Percentiles rank a stretch among this genome's conserved stretches.
Evolutionary conservation across 306 rosid species (phyloP).

Genomic region (Cucumis melo): DNA sequence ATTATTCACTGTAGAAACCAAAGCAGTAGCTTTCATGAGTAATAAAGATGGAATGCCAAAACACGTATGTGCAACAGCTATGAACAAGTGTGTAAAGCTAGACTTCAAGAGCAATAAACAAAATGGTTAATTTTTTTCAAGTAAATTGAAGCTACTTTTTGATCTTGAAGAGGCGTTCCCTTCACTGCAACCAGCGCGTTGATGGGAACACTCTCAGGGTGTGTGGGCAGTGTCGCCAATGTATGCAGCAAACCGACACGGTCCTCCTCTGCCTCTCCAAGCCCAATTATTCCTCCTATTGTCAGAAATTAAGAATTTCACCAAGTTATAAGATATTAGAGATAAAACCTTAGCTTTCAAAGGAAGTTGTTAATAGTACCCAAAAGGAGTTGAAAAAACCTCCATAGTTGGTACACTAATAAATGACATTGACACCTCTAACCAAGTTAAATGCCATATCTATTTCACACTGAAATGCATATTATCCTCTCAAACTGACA

Average conservation of each 20-base stretch:
- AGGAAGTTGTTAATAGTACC: background rate
- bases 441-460: background rate
- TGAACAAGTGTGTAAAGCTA: background rate
- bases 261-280: constrained; percentile 92
- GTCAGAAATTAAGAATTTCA: background rate
- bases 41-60: background rate
- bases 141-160: constrained; percentile 38
- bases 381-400: background rate
- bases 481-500: background rate
- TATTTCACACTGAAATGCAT: background rate
- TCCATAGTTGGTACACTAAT: background rate
- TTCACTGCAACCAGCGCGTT: constrained; percentile 81
- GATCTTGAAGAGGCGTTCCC: constrained; percentile 93
- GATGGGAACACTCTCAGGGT: constrained; percentile 97
- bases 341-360: background rate
- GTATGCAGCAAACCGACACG: constrained; percentile 94
- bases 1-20: background rate
- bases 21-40: background rate
- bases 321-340: background rate
- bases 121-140: background rate
- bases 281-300: constrained; percentile 95
- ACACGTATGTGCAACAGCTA: background rate
- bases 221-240: constrained; percentile 83
- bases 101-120: constrained; percentile 1
- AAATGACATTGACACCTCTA: background rate